Evolutionary conservation across 495 filamentous ascomycete species (phyloP).

Genomic region (Aspergillus homomorphus): DNA sequence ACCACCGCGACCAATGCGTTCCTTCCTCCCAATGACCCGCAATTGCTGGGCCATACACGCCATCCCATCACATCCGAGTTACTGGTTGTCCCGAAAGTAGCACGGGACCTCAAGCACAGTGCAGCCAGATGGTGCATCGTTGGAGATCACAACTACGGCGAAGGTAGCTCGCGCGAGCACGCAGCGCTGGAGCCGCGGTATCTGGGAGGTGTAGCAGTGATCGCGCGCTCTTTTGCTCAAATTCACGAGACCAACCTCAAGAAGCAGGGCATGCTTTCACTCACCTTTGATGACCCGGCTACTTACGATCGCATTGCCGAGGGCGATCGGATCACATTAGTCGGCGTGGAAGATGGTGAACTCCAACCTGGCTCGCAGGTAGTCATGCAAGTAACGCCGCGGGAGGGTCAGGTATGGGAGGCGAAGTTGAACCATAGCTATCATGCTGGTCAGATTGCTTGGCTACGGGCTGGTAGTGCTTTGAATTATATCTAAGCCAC

Average conservation of each 20-base stretch:
- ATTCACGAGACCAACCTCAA: constrained; percentile 28
- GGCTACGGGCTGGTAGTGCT: constrained; percentile 26
- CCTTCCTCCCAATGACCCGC: constrained; percentile 16
- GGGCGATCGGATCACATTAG: constrained; percentile 20
- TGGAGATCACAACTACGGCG: constrained; percentile 24
- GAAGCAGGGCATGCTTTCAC: constrained; percentile 25
- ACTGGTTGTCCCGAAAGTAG: constrained; percentile 15
- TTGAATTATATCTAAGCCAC: constrained; percentile 47
- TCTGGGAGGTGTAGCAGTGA: constrained; percentile 21
- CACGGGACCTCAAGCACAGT: constrained; percentile 13
- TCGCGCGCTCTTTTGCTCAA: constrained; percentile 23
- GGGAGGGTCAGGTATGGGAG: constrained; percentile 20
- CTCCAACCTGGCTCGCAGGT: constrained; percentile 17
- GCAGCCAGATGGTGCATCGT: constrained; percentile 20
- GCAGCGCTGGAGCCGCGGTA: constrained; percentile 23
- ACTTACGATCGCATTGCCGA: constrained; percentile 46
- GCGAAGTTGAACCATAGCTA: constrained; percentile 24
- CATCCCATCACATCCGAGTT: constrained; percentile 14
- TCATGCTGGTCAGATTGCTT: constrained; percentile 20
- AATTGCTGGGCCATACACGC: constrained; percentile 20
- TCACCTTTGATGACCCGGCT: constrained; percentile 15
- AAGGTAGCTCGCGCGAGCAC: constrained; percentile 26
- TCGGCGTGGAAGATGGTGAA: constrained; percentile 25
- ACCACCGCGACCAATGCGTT: constrained; percentile 22
- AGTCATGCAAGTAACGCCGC: constrained; percentile 16